Evolutionary conservation across 2,329 filamentous ascomycete species (phyloP), one percentile per base, ranked within the genome.

Genomic region (Hymenoscyphus linearis): DNA sequence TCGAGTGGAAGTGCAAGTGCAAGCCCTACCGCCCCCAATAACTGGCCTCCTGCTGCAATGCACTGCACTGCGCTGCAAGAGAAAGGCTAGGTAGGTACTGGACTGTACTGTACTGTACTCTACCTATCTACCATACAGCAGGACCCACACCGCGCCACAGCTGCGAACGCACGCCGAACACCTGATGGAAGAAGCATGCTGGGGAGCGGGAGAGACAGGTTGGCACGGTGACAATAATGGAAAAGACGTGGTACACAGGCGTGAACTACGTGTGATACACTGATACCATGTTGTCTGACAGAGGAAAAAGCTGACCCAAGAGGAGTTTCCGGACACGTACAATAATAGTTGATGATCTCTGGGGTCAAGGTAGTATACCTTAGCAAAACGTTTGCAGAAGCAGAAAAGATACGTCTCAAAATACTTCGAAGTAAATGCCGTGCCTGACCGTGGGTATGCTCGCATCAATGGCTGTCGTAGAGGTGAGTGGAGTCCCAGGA

Each of bases 251-350:
- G 25, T 53, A 36, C 18, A 25, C 53, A 40, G n/a, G 36, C 54
- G 54, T n/a, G 36, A 56, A 56, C n/a, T 16, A 34, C 22, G 22
- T 36, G 31, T 34, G 25, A 31, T 50, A 34, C 22, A n/a, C n/a
- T n/a, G n/a, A n/a, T n/a, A n/a, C n/a, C n/a, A n/a, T n/a, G n/a
- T n/a, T 10, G 55, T 26, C 36, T 26, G 26, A 22, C 37, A 27
- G 36, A 50, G 55, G 10, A 4, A 18, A 31, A 50, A 31, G 2
- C 3, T 10, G 55, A 5, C 13, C 22, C 16, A 47, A 56, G 25
- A 40, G 34, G 37, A 16, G 54, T 44, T 31, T 34, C n/a, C 54
- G 36, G 10, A 57, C 55, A 57, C 55, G 47, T 57, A 57, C 55
- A 44, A 50, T 50, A 57, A 50, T 34, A 18, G n/a, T 12, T 47